These are phyloP conservation scores for Clausena lansium DNA, from an alignment of 345 rosid species.

Conservation along the genomic window DNA sequence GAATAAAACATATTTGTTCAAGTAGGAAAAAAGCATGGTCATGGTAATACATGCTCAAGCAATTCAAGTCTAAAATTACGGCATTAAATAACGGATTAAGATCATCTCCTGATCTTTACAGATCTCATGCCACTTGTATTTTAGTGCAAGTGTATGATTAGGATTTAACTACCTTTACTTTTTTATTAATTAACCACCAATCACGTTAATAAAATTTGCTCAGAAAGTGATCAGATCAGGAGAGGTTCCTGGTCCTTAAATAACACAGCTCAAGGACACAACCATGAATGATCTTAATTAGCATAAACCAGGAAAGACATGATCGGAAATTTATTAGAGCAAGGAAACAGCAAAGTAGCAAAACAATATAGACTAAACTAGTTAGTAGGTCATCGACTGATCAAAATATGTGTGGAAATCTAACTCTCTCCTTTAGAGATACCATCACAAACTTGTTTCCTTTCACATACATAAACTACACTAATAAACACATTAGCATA, in stretches of 20 bases:
- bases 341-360: not conserved
- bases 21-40: conserved; percentile 1
- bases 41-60: not conserved
- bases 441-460: not conserved
- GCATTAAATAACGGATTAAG: not conserved
- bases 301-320: not conserved
- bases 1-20: not conserved
- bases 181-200: too few species aligned
- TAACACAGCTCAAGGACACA: not conserved
- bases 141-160: too few species aligned
- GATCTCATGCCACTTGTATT: too few species aligned
- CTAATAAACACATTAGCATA: not conserved
- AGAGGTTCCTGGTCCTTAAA: too few species aligned
- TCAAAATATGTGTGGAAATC: not conserved
- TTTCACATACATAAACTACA: not conserved
- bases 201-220: too few species aligned
- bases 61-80: not conserved
- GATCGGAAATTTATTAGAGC: not conserved
- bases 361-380: not conserved
- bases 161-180: too few species aligned
- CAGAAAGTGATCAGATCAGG: too few species aligned
- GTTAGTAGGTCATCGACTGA: not conserved
- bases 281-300: not conserved
- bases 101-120: too few species aligned
- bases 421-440: not conserved